Evolutionary conservation across 108 stramenopile genomes (phyloP).

Genomic region (Nannochloropsis granulata): DNA sequence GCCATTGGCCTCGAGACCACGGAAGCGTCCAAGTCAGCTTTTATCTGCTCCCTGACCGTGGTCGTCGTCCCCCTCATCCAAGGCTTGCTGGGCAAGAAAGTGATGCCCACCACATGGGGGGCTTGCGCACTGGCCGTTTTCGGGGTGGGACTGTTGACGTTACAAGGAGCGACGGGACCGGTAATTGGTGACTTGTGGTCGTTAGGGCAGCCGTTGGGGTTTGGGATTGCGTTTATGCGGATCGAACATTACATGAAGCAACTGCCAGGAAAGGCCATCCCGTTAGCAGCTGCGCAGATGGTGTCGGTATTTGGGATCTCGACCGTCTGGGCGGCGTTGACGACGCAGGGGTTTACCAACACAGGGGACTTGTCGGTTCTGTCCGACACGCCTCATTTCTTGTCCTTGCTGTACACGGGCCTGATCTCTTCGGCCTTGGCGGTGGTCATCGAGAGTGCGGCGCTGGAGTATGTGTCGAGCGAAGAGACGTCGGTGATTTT

Average conservation of each 20-base stretch:
- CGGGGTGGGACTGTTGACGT: slow-evolving; percentile 62
- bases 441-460: slow-evolving; percentile 69
- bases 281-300: slow-evolving; percentile 58
- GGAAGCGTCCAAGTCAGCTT: slow-evolving; percentile 67
- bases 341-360: neutral
- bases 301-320: slow-evolving; percentile 51
- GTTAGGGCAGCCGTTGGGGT: slow-evolving; percentile 33
- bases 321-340: neutral
- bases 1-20: slow-evolving; percentile 68
- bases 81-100: slow-evolving; percentile 5
- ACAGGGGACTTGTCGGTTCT: neutral
- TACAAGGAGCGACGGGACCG: slow-evolving; percentile 28
- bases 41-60: slow-evolving; percentile 76
- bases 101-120: neutral
- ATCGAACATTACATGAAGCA: slow-evolving; percentile 56
- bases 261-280: slow-evolving; percentile 46
- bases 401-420: slow-evolving; percentile 66
- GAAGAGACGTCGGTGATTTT: slow-evolving; percentile 71
- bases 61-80: slow-evolving; percentile 53
- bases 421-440: slow-evolving; percentile 71
- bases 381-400: neutral
- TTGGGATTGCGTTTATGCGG: slow-evolving; percentile 70
- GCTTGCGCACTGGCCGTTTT: slow-evolving; percentile 49
- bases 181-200: slow-evolving; percentile 27
- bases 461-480: slow-evolving; percentile 58